Conservation (phyloP, 1,139 yeast species). For the Suhomyces bokatorum region DNA sequence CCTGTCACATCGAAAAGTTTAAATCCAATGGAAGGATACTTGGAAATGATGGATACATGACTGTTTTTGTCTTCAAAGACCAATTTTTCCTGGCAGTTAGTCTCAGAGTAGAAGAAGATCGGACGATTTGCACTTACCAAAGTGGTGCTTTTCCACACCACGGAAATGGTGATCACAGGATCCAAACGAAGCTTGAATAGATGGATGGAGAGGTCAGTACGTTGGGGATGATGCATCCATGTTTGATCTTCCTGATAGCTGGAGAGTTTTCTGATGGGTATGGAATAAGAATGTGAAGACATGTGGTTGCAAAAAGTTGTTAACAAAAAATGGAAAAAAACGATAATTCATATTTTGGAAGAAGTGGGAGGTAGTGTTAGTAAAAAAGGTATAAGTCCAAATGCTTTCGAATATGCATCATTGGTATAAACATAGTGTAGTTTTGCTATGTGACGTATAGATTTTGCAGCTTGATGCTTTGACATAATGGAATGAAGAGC, state of each 20-base stretch:
- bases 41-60: constrained; percentile 22
- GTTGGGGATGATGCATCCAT: constrained; percentile 32
- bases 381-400: too few relatives aligned
- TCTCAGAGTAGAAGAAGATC: background rate
- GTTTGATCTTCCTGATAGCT: constrained; percentile 9
- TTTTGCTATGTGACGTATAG: too few relatives aligned
- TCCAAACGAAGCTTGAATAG: constrained; percentile 14
- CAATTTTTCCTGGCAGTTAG: constrained; percentile 18
- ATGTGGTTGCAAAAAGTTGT: constrained; percentile 2
- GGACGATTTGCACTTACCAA: constrained; percentile 19
- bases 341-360: too few relatives aligned
- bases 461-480: too few relatives aligned
- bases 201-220: constrained; percentile 25
- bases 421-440: too few relatives aligned
- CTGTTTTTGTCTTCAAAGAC: constrained; percentile 14
- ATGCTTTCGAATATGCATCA: too few relatives aligned
- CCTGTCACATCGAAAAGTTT: constrained; percentile 24
- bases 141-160: constrained; percentile 24
- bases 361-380: too few relatives aligned
- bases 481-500: too few relatives aligned
- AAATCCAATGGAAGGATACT: constrained; percentile 28
- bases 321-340: background rate
- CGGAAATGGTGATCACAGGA: constrained; percentile 6
- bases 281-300: constrained; percentile 9
- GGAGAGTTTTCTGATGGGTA: constrained; percentile 15